Conservation (phyloP, 2,329 filamentous ascomycete species). For the Calonectria honghensis region DNA sequence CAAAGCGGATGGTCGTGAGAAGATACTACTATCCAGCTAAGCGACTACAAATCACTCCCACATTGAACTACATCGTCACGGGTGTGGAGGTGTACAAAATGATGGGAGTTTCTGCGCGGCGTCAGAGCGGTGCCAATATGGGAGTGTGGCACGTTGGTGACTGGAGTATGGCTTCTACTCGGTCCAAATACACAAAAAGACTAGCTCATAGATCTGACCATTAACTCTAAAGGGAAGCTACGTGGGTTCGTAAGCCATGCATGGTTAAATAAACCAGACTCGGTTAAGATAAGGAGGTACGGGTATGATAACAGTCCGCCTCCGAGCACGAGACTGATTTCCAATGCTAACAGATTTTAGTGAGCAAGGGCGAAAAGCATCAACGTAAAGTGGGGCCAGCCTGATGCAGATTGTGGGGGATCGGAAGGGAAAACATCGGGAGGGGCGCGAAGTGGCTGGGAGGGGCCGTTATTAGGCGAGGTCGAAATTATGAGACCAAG, state of each 20-base stretch:
- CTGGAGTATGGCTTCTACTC: not conserved
- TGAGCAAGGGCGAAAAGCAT: slow-evolving; percentile 47
- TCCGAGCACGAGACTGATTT: slow-evolving; percentile 46
- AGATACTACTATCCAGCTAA: too few species aligned
- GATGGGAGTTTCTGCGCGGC: not conserved
- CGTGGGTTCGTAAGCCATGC: not conserved
- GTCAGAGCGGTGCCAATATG: not conserved
- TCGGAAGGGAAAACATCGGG: not conserved
- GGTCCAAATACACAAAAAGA: slow-evolving; percentile 15
- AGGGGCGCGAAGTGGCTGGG: not conserved
- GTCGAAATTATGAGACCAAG: not conserved
- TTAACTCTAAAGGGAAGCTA: slow-evolving; percentile 40
- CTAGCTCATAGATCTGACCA: not conserved
- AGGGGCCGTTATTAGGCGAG: slow-evolving; percentile 7
- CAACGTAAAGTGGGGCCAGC: not conserved
- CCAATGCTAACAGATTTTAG: slow-evolving; percentile 55
- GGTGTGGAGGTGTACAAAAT: not conserved
- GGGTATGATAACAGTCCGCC: slow-evolving; percentile 31
- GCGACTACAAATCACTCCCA: too few species aligned
- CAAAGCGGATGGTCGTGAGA: not conserved
- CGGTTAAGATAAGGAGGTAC: slow-evolving; percentile 36
- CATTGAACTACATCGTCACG: not conserved
- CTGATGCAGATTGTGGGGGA: slow-evolving; percentile 29
- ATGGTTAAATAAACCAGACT: slow-evolving; percentile 38
- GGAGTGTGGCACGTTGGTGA: not conserved